phyloP scores from a whole-genome alignment of 2,329 filamentous ascomycete genomes.

The Colletotrichum sp. region DNA sequence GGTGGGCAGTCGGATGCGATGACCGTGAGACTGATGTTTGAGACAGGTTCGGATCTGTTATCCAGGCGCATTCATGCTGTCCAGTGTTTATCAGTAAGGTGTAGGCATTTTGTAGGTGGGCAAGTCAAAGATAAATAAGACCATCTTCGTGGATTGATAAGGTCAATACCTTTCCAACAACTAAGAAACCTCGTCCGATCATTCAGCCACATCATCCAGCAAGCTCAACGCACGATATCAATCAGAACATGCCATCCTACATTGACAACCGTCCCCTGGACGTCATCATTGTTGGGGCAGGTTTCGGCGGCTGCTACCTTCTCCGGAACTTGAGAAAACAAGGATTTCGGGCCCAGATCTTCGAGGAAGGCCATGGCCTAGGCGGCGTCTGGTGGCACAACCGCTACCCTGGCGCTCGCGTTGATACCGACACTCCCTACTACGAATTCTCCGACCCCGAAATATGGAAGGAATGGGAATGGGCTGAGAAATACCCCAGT shows the following conservation, averaged over 20 bases:
- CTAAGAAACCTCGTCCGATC: not conserved
- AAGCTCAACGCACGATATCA: not conserved
- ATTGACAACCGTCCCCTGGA: not conserved
- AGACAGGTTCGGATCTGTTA: not conserved
- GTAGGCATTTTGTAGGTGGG: not conserved
- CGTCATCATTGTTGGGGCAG: not conserved
- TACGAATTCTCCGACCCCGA: conserved; percentile 32
- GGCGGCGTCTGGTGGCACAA: conserved; percentile 41
- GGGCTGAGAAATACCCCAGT: conserved; percentile 35
- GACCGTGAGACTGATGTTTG: not conserved
- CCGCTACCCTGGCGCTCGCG: conserved; percentile 40
- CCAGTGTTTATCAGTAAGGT: not conserved
- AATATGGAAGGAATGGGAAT: conserved; percentile 44
- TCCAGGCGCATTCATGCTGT: not conserved
- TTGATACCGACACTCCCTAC: conserved; percentile 31
- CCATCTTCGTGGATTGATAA: not conserved
- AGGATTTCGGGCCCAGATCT: not conserved
- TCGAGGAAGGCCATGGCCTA: not conserved
- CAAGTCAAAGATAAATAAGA: not conserved
- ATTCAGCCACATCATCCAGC: not conserved
- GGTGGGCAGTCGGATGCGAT: not conserved
- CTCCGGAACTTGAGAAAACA: not conserved
- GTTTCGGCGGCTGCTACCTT: not conserved
- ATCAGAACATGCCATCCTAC: not conserved
- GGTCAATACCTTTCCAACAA: not conserved